Conservation (phyloP, 1,284 basidiomycete genomes). For the Cutaneotrichosporon spelunceum region DNA sequence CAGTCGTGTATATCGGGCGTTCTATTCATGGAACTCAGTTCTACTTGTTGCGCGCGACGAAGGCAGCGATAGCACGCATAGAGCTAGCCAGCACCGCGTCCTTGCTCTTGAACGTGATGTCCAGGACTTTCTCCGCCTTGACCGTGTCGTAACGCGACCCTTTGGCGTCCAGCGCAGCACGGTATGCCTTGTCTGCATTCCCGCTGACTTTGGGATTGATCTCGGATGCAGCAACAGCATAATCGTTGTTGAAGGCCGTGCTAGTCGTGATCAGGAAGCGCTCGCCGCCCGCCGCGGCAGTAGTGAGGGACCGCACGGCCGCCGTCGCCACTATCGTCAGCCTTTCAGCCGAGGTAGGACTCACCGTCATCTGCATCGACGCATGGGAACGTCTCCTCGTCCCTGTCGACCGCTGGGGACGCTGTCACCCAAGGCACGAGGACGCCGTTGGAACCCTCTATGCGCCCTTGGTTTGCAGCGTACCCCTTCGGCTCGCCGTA, state of each 20-base stretch:
- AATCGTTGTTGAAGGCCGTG: constrained; percentile 38
- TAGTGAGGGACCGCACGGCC: not conserved
- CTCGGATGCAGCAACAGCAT: constrained; percentile 2
- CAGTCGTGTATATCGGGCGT: too few species aligned
- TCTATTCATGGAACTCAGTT: too few species aligned
- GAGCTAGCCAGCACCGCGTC: constrained; percentile 27
- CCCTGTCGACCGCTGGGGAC: not conserved
- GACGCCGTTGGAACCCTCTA: not conserved
- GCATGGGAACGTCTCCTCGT: not conserved
- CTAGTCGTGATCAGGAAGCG: constrained; percentile 53
- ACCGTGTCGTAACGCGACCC: constrained; percentile 26
- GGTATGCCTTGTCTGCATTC: not conserved
- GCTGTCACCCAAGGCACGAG: not conserved
- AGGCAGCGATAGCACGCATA: constrained; percentile 8
- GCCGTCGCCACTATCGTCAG: constrained; percentile 29
- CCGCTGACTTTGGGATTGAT: too few species aligned
- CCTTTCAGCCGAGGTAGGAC: too few species aligned
- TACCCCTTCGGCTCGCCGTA: not conserved
- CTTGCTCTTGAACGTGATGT: constrained; percentile 30
- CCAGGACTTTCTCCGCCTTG: constrained; percentile 37
- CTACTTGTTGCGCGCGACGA: not conserved
- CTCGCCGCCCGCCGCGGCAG: constrained; percentile 52
- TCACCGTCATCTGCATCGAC: constrained; percentile 16
- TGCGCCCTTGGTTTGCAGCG: not conserved
- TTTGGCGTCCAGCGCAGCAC: not conserved